These are phyloP conservation scores for Diaporthe vexans DNA, from an alignment of 2,329 filamentous ascomycete species.

Conservation along the genomic window DNA sequence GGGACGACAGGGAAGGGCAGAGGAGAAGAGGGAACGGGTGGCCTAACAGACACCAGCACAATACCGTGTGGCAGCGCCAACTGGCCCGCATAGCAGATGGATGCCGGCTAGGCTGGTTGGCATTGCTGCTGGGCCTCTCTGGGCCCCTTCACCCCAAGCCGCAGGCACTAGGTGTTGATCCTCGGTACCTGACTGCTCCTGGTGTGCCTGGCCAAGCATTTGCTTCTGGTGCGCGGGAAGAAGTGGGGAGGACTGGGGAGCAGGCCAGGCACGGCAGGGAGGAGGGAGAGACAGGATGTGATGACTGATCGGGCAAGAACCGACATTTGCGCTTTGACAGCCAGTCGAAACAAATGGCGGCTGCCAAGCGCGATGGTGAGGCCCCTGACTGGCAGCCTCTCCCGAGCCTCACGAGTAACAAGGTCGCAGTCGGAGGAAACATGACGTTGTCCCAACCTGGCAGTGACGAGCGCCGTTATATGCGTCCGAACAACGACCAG, in stretches of 20 bases:
- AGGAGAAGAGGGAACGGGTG: background rate
- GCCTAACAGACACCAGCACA: background rate
- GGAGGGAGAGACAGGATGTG: background rate
- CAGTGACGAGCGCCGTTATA: slow-evolving; percentile 25
- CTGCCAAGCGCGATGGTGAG: slow-evolving; percentile 29
- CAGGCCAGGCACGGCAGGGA: background rate
- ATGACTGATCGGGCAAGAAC: slow-evolving; percentile 18
- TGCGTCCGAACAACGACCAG: slow-evolving; percentile 24
- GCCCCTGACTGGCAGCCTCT: slow-evolving; percentile 31
- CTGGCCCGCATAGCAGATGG: slow-evolving; percentile 2
- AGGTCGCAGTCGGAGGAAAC: slow-evolving; percentile 23
- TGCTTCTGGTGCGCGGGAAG: slow-evolving; percentile 5
- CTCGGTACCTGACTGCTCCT: background rate
- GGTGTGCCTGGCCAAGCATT: background rate
- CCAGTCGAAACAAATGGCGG: slow-evolving; percentile 34
- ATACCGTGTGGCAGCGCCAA: slow-evolving; percentile 2
- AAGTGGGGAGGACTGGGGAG: background rate
- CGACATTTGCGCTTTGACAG: slow-evolving; percentile 30
- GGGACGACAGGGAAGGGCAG: background rate
- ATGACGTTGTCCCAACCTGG: slow-evolving; percentile 22
- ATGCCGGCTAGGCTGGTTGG: slow-evolving; percentile 27
- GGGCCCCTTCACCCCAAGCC: background rate
- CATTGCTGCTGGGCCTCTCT: slow-evolving; percentile 22
- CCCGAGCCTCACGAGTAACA: slow-evolving; percentile 28
- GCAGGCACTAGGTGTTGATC: background rate